Evolutionary conservation across 345 rosid genomes (phyloP), one percentile per base, ranked within the genome.

Genomic region (Bretschneidera sinensis): DNA sequence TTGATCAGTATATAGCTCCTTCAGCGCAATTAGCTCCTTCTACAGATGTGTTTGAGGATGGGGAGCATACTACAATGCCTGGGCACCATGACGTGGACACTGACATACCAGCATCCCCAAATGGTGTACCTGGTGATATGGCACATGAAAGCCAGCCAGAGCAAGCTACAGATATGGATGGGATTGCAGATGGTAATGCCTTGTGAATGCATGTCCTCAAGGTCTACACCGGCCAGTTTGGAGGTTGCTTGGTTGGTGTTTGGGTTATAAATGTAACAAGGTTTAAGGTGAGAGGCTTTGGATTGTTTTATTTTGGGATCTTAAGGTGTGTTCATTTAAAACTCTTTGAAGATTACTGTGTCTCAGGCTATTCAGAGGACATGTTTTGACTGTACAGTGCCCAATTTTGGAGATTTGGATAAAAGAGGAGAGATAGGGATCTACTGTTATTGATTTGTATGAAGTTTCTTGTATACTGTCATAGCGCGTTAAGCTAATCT

Each of bases 1-100:
- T 56, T 72, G 71, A 80, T 68, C 83, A 81, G 60, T 23, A 76
- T 51, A 55, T 65, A 65, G 65, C 81, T 20, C 73, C 79, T 60
- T 47, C 82, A 0, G 76, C 35, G 51, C 58, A 61, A 17, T 48
- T n/a, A 51, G 50, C 16, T 31, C 50, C 51, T 31, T 25, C 69
- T 15, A 0, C 3, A 43, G 61, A 31, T 1, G 22, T 13, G 15
- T 23, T 39, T 8, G 60, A 33, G 50, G 68, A 61, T 54, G 21
- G 10, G 33, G 57, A 61, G 45, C 50, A 73, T 58, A 70, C 71
- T 20, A 68, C 64, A 24, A 54, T 43, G 22, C 21, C 50, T 18
- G 47, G 43, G 48, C 2, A 54, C 33, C 31, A 52, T 24, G 68
- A 58, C 23, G 64, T 69, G 86, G 78, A 76, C 51, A 79, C 74